These are phyloP conservation scores for Cystobasidium onofrii DNA, from an alignment of 768 basidiomycete genomes.

Conservation along the genomic window DNA sequence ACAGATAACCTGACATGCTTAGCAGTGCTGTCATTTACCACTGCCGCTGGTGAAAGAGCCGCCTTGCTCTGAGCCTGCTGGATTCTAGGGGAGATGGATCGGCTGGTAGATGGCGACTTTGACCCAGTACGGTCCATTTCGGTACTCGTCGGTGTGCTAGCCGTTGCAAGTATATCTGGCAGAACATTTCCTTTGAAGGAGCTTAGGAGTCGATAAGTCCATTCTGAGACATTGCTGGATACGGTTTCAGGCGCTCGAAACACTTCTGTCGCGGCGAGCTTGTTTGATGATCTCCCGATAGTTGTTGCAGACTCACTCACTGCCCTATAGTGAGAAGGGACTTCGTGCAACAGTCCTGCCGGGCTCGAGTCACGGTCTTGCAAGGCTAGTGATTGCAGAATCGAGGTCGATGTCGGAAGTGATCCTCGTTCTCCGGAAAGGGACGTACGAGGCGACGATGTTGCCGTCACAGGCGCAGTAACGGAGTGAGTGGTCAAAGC, in stretches of 20 bases:
- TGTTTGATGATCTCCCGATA: neutral
- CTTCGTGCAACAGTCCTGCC: neutral
- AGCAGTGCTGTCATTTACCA: neutral
- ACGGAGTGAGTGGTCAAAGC: neutral
- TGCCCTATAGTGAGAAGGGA: slow-evolving; percentile 4
- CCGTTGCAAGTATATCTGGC: neutral
- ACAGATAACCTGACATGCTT: neutral
- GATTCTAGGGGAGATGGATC: neutral
- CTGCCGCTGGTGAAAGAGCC: neutral
- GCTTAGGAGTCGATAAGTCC: neutral
- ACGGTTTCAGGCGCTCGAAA: neutral
- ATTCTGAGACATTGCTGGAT: slow-evolving; percentile 9
- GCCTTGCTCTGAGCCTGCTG: neutral
- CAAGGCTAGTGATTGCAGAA: neutral
- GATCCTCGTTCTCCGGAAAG: neutral
- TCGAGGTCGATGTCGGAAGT: neutral
- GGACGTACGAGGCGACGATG: neutral
- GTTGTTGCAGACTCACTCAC: slow-evolving; percentile 30
- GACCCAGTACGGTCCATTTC: slow-evolving; percentile 4
- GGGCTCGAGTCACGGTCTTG: neutral
- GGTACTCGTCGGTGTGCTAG: neutral
- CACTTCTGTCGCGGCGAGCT: neutral
- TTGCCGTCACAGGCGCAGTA: neutral
- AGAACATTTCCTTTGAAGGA: neutral
- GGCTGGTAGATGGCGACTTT: neutral